A percentile compares a stretch with the other conserved stretches of the same genome.
These are phyloP conservation scores for Aspergillus cavernicola DNA, from an alignment of 495 filamentous ascomycete genomes.

Conservation along the genomic window DNA sequence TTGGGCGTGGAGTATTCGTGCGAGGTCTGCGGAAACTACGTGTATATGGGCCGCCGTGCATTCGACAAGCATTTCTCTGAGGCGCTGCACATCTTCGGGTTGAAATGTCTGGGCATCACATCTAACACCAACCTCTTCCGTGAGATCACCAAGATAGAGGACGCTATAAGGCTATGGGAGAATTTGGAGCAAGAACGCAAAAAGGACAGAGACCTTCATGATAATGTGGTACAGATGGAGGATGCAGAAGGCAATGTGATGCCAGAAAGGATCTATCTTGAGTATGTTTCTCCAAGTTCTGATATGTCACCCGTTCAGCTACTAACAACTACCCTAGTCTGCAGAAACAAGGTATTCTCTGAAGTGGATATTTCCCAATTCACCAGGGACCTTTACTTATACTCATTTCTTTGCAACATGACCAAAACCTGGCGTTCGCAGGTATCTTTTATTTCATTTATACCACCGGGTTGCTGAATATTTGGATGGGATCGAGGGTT, in stretches of 20 bases:
- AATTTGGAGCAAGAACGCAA: conserved; percentile 87
- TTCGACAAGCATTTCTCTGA: conserved; percentile 99
- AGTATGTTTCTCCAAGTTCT: conserved; percentile 41
- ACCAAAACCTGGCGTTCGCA: conserved; percentile 24
- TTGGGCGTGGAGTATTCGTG: conserved; percentile 92
- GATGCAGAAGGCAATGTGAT: conserved; percentile 96
- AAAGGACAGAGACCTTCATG: conserved; percentile 66
- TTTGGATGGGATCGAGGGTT: conserved; percentile 13
- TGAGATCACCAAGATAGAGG: conserved; percentile 88
- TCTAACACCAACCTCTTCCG: conserved; percentile 83
- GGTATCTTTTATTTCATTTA: conserved; percentile 18
- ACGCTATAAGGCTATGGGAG: conserved; percentile 85
- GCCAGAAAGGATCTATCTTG: conserved; percentile 95
- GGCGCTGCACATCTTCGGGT: conserved; percentile 81
- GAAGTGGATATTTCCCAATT: not conserved
- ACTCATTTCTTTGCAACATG: conserved; percentile 13
- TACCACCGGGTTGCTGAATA: conserved; percentile 17
- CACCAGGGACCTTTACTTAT: conserved; percentile 5
- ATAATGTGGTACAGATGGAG: conserved; percentile 96
- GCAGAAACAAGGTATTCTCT: conserved; percentile 54
- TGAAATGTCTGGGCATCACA: conserved; percentile 90
- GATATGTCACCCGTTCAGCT: not conserved
- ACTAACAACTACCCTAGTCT: conserved; percentile 38
- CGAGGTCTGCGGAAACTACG: conserved; percentile 95
- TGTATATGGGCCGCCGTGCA: conserved; percentile 92